These are phyloP conservation scores for Escallonia rubra DNA, from an alignment of 129 eudicot genomes.

Conservation along the genomic window DNA sequence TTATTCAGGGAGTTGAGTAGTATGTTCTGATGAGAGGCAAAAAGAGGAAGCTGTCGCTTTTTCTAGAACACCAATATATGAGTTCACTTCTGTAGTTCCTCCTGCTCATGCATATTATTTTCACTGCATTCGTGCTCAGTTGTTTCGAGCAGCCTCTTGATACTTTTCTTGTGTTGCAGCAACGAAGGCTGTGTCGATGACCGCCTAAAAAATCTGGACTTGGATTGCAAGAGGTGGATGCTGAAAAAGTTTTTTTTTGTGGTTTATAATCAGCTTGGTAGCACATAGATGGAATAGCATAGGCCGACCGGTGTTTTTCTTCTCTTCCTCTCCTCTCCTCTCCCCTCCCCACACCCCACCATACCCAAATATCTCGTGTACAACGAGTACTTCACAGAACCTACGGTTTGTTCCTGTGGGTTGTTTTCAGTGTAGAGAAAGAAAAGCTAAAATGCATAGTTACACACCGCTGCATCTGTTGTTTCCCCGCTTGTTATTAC, in stretches of 20 bases:
- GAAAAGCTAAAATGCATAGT: slow-evolving; percentile 14
- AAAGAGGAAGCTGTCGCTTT: neutral
- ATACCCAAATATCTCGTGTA: neutral
- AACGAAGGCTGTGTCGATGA: slow-evolving; percentile 36
- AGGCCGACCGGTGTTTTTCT: slow-evolving; percentile 3
- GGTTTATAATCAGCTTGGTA: slow-evolving; percentile 2
- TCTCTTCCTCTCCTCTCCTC: neutral
- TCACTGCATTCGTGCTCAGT: neutral
- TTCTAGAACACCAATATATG: neutral
- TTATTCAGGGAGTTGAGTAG: too few species aligned
- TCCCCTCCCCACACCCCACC: too few species aligned
- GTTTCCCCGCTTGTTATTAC: neutral
- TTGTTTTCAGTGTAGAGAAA: slow-evolving; percentile 15
- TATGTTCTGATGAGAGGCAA: too few species aligned
- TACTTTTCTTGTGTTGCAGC: slow-evolving; percentile 30
- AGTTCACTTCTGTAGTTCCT: neutral
- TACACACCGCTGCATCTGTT: slow-evolving; percentile 7
- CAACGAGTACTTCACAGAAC: slow-evolving; percentile 3
- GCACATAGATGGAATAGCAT: slow-evolving; percentile 21
- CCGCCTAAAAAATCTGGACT: neutral
- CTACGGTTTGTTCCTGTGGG: slow-evolving; percentile 1
- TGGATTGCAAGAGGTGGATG: neutral
- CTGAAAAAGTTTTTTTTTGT: slow-evolving; percentile 2
- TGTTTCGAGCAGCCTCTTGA: neutral
- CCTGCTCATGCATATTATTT: neutral